Percentiles rank a stretch among this genome's conserved stretches.
phyloP scores from a whole-genome alignment of 306 rosid genomes.

The Purshia tridentata region DNA sequence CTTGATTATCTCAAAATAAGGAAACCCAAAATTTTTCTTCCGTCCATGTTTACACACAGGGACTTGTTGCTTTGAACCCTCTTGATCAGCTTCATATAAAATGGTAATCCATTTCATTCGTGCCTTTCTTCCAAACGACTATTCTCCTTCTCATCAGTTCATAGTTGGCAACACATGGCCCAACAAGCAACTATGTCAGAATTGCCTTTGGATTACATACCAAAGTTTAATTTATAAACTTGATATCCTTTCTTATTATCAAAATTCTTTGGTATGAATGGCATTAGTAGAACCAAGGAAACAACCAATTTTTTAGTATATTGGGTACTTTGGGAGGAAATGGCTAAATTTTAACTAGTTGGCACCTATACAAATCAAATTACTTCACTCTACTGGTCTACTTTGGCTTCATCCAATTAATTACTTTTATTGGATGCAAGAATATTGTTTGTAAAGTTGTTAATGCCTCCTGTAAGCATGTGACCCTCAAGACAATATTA shows the following conservation, averaged over 20 bases:
- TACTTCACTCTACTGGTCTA: background rate
- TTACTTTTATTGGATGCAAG: background rate
- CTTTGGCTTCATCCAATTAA: background rate
- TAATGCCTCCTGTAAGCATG: constrained; percentile 1
- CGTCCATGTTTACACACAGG: background rate
- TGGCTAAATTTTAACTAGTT: background rate
- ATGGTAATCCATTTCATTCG: background rate
- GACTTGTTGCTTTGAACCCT: background rate
- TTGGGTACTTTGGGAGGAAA: background rate
- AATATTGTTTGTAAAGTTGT: background rate
- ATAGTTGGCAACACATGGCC: background rate
- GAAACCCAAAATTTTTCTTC: background rate
- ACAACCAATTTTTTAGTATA: background rate
- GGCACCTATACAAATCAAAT: background rate
- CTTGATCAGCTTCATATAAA: background rate
- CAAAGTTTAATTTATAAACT: background rate
- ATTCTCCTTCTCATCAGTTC: background rate
- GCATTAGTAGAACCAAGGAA: background rate
- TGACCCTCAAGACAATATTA: background rate
- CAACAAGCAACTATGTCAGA: background rate
- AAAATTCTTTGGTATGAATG: background rate
- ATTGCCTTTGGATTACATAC: constrained; percentile 3
- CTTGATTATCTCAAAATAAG: background rate
- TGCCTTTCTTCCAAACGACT: background rate
- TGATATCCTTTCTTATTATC: background rate